These are phyloP conservation scores for Amanita inopinata DNA, from an alignment of 768 basidiomycete genomes.

Conservation along the genomic window DNA sequence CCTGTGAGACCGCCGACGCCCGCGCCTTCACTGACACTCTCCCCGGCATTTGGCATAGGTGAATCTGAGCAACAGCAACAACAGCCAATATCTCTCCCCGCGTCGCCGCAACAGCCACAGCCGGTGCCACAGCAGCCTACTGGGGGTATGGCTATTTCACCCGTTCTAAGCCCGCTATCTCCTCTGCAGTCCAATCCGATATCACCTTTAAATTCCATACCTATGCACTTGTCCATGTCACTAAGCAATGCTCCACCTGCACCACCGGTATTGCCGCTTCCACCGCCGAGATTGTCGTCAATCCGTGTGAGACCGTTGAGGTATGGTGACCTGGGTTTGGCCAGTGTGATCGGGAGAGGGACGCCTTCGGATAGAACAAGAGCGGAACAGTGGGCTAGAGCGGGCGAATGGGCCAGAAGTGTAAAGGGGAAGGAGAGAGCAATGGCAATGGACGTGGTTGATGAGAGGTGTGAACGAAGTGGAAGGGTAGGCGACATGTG, in stretches of 20 bases:
- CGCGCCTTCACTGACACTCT: not conserved
- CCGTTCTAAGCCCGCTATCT: constrained; percentile 2
- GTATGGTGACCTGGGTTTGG: constrained; percentile 18
- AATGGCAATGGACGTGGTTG: not conserved
- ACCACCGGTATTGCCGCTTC: constrained; percentile 22
- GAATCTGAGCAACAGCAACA: too few relatives aligned
- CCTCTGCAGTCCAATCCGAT: constrained; percentile 12
- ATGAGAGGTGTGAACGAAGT: too few relatives aligned
- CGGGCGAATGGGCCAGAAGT: constrained; percentile 5
- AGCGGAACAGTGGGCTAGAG: constrained; percentile 20
- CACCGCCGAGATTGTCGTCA: constrained; percentile 24
- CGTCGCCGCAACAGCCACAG: not conserved
- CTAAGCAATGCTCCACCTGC: constrained; percentile 8
- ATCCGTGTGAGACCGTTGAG: constrained; percentile 21
- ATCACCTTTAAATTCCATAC: constrained; percentile 1
- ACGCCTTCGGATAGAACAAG: constrained; percentile 24
- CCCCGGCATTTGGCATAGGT: too few relatives aligned
- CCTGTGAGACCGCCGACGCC: not conserved
- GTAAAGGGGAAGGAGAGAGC: not conserved
- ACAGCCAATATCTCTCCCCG: too few relatives aligned
- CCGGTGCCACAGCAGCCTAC: not conserved
- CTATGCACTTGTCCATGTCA: not conserved
- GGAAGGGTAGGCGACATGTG: too few relatives aligned
- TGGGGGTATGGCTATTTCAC: not conserved
- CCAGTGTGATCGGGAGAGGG: constrained; percentile 21